Evolutionary conservation across 768 basidiomycete genomes (phyloP).

Genomic region (Tylopilus sp.): DNA sequence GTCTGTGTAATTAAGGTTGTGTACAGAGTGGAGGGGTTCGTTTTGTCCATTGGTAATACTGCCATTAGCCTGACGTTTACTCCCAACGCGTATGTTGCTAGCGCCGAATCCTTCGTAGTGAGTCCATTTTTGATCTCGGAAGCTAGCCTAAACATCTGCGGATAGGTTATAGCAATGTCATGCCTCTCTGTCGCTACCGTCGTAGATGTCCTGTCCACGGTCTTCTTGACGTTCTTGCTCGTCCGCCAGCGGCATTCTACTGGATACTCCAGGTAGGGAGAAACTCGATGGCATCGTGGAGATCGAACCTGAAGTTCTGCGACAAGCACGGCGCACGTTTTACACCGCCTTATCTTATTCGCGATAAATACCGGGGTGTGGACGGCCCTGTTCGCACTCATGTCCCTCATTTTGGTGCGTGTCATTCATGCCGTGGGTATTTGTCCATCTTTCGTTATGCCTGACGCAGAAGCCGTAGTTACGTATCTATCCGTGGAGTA

Average conservation of each 20-base stretch:
- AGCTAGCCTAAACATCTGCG: background rate
- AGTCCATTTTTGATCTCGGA: background rate
- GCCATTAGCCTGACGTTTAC: background rate
- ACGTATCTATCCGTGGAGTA: background rate
- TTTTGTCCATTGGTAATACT: background rate
- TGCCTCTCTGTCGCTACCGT: background rate
- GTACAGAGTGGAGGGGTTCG: constrained; percentile 1
- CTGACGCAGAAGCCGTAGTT: background rate
- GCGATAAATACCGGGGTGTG: constrained; percentile 36
- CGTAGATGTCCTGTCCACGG: constrained; percentile 4
- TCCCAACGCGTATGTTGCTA: background rate
- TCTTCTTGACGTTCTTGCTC: constrained; percentile 6
- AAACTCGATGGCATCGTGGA: too few species aligned
- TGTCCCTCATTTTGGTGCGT: constrained; percentile 18
- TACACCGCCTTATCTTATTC: constrained; percentile 13
- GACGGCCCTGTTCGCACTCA: constrained; percentile 48
- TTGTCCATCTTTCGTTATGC: background rate
- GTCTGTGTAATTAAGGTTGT: constrained; percentile 3
- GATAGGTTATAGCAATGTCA: background rate
- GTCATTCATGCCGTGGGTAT: background rate
- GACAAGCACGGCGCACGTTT: constrained; percentile 4
- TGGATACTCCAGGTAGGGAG: background rate
- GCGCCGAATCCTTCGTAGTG: background rate
- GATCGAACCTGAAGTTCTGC: background rate
- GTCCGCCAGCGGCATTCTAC: background rate